Base-by-base conservation (phyloP, 805 yeast genomes). In the Blastobotrys attinorum region DNA sequence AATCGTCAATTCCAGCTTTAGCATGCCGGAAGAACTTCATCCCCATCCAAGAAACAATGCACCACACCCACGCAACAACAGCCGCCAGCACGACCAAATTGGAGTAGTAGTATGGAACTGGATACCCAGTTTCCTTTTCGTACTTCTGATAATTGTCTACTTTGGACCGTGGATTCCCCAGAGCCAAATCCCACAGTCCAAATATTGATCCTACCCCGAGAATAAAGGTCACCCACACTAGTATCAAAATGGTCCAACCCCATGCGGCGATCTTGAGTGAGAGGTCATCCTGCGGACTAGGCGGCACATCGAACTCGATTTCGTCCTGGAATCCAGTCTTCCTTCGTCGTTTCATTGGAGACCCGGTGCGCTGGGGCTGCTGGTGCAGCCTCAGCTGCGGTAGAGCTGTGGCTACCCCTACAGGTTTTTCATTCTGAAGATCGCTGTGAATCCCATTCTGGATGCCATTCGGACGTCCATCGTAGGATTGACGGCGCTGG, bases 11-110 rank as follows among this genome's bases (percentile, higher is more conserved):
- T 20, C 76, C 72, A 5, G 87, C 87, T 52, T 78, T 81, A 18
- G 92, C 81, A 57, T 85, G 92, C 44, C 87, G 68, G 62, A 85
- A 85, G 45, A 84, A 64, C 60, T 85, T 85, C 73, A 84, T 70
- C 31, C 92, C 89, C 37, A 79, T 68, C 95, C 95, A 85, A 8
- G 88, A 76, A 3, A 73, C 64, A 7, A 78, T 63, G 34, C 88
- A 76, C 94, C 95, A 84, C 3, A 77, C 59, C 83, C 84, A 78
- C 1, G 62, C 55, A 15, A 64, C 58, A 6, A 65, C 68, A 3
- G 68, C 64, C 10, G 61, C 36, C 22, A 69, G 51, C 7, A 64
- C 41, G 4, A 62, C 17, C 1, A 68, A 55, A 5, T 62, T 51
- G 1, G 65, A 58, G 48, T 68, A 66, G 51, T 72, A 72, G 27